Evolutionary conservation across 768 basidiomycete species (phyloP), one percentile per base, ranked within the genome.

Genomic region (Chiua virens): DNA sequence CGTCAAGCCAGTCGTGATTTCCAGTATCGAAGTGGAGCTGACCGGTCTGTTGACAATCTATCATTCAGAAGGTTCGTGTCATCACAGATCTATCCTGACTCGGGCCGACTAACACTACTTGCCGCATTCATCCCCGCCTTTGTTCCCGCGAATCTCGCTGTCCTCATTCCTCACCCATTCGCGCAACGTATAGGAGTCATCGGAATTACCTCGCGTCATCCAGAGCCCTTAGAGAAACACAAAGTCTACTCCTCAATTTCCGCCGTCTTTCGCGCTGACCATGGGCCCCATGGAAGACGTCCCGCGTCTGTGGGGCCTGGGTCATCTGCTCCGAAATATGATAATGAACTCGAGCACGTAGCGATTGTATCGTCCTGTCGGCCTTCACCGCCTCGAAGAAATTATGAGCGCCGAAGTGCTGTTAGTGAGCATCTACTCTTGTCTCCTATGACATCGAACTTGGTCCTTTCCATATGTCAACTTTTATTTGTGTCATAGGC

Each of bases 11-110:
- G 93, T 83, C 47, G 83, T 80, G 59, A 88, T 99, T 55, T 86
- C 88, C 35, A 89, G 82, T 57, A 94, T 99, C 46, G 86, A 87
- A 46, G 77, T 95, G 38, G 85, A 87, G 63, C 71, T 98, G 25
- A 74, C 81, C 27, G 95, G 89, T 4, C 82, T 78, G 49, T 74
- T 83, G 15, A 70, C 78, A 15, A 84, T 85, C 7, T 79, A 83
- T 39, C 92, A 88, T 86, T 86, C 89, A 13, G 96, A 98, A 78
- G 92, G 96, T 93, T 48, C 43, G 80, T 68, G 10, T 47, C 7
- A 64, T 43, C n/a, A n/a, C n/a, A n/a, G n/a, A n/a, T n/a, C n/a
- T n/a, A n/a, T n/a, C n/a, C n/a, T n/a, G n/a, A n/a, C n/a, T n/a
- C n/a, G n/a, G n/a, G n/a, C n/a, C n/a, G n/a, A n/a, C n/a, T n/a